Base-by-base conservation (phyloP, 805 yeast genomes). In the Monosporozyma servazzii region DNA sequence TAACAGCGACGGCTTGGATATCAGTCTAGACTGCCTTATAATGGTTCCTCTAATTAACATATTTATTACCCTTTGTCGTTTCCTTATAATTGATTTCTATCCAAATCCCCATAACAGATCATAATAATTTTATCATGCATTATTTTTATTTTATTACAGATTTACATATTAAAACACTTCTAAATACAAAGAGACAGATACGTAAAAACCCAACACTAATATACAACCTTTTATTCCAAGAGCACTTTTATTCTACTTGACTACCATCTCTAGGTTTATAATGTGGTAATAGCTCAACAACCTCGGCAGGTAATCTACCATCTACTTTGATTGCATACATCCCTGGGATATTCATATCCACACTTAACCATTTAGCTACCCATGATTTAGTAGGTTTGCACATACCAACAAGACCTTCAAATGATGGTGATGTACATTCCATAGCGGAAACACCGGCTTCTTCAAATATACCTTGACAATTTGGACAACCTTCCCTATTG, bases 211-310 rank as follows among this genome's bases (percentile, higher is more conserved):
- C 33, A 30, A 30, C 37, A 33, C 37, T 33, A 33, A 33, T 33
- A 33, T 20, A 39, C 21, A 39, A 33, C 11, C 10, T 18, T 9
- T 6, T 18, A 18, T 6, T 18, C 25, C 21, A 3, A 6, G 25
- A 37, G 21, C 5, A 18, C 23, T 4, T 39, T 45, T 50, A 81
- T 64, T 82, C 87, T 51, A 78, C 79, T 46, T 82, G 90, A 68
- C 85, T 77, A 36, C 99, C 99, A 66, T 93, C 99, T 68, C 99
- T 78, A 37, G 99, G 98, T 55, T 97, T 79, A 69, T 93, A 93
- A 50, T 80, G 80, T 41, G 81, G 83, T 62, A 93, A 72, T 50
- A 83, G 86, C 43, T 78, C 81, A 7, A 86, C 78, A 37, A 88
- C 81, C 56, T 91, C 96, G 7, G 86, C 87, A 1, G 98, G 97